Evolutionary conservation across 345 rosid species (phyloP).

Genomic region (Pelargonium nanum): DNA sequence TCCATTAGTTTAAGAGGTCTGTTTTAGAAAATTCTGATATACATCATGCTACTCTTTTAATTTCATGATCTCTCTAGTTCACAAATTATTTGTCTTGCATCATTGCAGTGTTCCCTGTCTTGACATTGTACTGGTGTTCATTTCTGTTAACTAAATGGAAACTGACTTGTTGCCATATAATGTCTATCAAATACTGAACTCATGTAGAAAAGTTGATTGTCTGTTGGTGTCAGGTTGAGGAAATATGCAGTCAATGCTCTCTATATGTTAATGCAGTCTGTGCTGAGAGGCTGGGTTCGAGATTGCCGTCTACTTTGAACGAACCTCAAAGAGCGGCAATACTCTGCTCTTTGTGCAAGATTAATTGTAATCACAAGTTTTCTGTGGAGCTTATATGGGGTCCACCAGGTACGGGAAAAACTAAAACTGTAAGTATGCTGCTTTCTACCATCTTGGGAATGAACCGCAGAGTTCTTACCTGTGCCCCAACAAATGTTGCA

Average conservation of each 20-base stretch:
- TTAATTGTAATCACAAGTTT: slow-evolving; percentile 1
- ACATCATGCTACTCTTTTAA: neutral
- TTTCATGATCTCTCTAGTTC: neutral
- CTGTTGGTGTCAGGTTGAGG: slow-evolving; percentile 2
- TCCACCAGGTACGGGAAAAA: slow-evolving; percentile 23
- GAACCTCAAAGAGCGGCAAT: slow-evolving; percentile 17
- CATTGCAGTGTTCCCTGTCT: too few relatives aligned
- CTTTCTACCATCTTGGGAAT: slow-evolving; percentile 9
- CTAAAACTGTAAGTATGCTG: slow-evolving; percentile 13
- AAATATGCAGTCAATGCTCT: neutral
- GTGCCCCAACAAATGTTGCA: slow-evolving; percentile 22
- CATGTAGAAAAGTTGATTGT: neutral
- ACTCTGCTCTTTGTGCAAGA: slow-evolving; percentile 6
- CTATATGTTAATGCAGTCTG: neutral
- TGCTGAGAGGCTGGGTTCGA: neutral
- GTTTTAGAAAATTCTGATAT: neutral
- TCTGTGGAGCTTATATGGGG: slow-evolving; percentile 18
- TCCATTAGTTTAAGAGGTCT: neutral
- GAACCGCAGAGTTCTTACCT: slow-evolving; percentile 16
- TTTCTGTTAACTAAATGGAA: neutral
- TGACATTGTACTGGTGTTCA: too few relatives aligned
- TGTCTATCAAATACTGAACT: neutral
- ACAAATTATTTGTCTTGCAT: too few relatives aligned
- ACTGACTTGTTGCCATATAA: neutral
- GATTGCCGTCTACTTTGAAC: slow-evolving; percentile 6